Evolutionary conservation across 805 yeast species (phyloP).

Genomic region (Pichia insulana): DNA sequence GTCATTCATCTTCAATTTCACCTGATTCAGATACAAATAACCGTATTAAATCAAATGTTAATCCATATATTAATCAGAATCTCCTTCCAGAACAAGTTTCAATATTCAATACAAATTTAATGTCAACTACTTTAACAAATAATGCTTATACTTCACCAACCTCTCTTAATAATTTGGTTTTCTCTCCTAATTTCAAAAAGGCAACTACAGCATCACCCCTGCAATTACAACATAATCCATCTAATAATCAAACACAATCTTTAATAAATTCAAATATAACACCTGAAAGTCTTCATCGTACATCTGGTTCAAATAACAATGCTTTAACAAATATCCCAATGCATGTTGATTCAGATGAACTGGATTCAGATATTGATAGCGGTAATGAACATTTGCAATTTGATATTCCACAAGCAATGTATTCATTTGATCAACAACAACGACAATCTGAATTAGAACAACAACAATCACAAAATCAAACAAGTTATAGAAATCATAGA

Average conservation of each 20-base stretch:
- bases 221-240: not conserved
- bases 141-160: slow-evolving; percentile 6
- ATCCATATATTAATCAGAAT: not conserved
- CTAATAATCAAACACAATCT: not conserved
- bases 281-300: slow-evolving; percentile 8
- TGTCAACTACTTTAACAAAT: slow-evolving; percentile 1
- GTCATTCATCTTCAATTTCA: slow-evolving; percentile 2
- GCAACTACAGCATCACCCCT: not conserved
- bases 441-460: not conserved
- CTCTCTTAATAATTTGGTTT: slow-evolving; percentile 6
- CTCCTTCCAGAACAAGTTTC: slow-evolving; percentile 4
- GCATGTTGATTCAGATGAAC: slow-evolving; percentile 5
- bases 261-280: slow-evolving; percentile 3
- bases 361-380: slow-evolving; percentile 13
- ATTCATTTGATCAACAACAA: slow-evolving; percentile 5
- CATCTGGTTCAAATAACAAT: not conserved
- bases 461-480: slow-evolving; percentile 2
- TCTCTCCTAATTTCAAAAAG: slow-evolving; percentile 3
- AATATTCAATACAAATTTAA: slow-evolving; percentile 5
- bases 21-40: not conserved
- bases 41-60: not conserved
- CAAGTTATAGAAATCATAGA: slow-evolving; percentile 27
- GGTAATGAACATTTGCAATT: slow-evolving; percentile 7
- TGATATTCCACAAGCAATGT: slow-evolving; percentile 12
- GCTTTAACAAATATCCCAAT: not conserved